Conservation (phyloP, 2,329 filamentous ascomycete species). For the Pseudocercospora macadamiae region DNA sequence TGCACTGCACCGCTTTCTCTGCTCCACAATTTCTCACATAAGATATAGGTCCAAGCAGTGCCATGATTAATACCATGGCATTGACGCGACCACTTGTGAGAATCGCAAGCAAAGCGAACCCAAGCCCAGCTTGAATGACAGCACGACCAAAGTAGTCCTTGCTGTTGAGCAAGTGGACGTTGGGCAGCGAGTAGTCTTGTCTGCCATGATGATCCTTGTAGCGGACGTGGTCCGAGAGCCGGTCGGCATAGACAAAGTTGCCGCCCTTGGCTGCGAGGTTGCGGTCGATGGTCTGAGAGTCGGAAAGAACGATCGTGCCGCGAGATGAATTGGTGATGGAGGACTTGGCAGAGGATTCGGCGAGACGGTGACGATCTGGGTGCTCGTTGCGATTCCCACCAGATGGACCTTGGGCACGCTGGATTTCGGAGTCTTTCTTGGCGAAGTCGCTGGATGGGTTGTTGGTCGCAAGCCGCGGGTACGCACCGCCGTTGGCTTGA, state of each 20-base stretch:
- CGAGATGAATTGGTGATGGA: not conserved
- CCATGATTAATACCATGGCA: not conserved
- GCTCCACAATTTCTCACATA: not conserved
- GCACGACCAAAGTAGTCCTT: slow-evolving; percentile 10
- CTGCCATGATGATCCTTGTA: slow-evolving; percentile 34
- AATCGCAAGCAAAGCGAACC: slow-evolving; percentile 2
- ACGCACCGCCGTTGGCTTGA: slow-evolving; percentile 34
- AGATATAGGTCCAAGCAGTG: not conserved
- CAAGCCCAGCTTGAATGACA: slow-evolving; percentile 3
- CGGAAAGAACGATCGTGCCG: not conserved
- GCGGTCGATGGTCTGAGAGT: slow-evolving; percentile 1
- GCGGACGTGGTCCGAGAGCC: slow-evolving; percentile 22
- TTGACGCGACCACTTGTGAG: slow-evolving; percentile 3
- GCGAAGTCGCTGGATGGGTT: slow-evolving; percentile 7
- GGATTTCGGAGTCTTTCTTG: slow-evolving; percentile 10
- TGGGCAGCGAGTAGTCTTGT: slow-evolving; percentile 6
- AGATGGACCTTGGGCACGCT: slow-evolving; percentile 7
- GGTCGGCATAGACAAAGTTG: slow-evolving; percentile 6
- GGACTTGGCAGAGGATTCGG: not conserved
- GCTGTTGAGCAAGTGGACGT: slow-evolving; percentile 3
- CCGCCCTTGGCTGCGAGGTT: slow-evolving; percentile 1
- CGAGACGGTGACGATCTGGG: not conserved
- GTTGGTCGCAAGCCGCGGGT: slow-evolving; percentile 24
- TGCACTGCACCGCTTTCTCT: slow-evolving; percentile 14
- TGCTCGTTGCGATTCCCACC: not conserved